A percentile compares a stretch with the other conserved stretches of the same genome.
Conservation (phyloP, 768 basidiomycete genomes). For the Rhizopogon sp. region DNA sequence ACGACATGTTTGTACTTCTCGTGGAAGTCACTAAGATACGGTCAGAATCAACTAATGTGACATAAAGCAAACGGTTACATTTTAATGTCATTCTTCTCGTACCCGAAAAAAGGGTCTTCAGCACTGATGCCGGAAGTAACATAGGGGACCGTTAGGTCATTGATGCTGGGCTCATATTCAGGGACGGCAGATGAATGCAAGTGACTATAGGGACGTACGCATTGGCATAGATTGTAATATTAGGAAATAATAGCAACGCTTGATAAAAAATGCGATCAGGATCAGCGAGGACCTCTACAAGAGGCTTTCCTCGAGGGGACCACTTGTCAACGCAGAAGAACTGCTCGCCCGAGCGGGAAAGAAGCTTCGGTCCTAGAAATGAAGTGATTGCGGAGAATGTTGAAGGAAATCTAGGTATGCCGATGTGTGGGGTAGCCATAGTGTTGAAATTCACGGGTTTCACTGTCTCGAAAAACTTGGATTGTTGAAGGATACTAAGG, state of each 20-base stretch:
- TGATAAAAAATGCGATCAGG: constrained; percentile 77
- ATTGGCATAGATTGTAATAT: constrained; percentile 78
- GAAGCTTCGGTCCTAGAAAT: constrained; percentile 58
- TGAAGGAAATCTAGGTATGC: constrained; percentile 60
- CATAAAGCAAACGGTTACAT: constrained; percentile 39
- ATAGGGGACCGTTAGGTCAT: constrained; percentile 81
- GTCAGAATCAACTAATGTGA: constrained; percentile 1
- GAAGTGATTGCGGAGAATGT: constrained; percentile 49
- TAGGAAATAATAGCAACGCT: constrained; percentile 59
- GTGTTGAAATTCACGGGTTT: constrained; percentile 79
- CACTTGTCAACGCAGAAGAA: constrained; percentile 74
- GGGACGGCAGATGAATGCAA: background rate
- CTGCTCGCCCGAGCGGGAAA: constrained; percentile 79
- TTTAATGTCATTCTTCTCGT: constrained; percentile 52
- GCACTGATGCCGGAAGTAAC: constrained; percentile 70
- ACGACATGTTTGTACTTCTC: constrained; percentile 56
- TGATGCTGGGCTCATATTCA: constrained; percentile 37
- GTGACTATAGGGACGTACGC: constrained; percentile 38
- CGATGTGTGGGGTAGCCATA: constrained; percentile 80
- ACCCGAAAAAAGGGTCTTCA: constrained; percentile 59
- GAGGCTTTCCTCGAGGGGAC: constrained; percentile 57
- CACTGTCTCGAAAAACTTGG: constrained; percentile 66
- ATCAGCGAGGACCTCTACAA: constrained; percentile 79
- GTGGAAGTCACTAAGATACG: constrained; percentile 42
- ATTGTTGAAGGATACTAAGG: constrained; percentile 56